Evolutionary conservation across 2,329 filamentous ascomycete species (phyloP), one percentile per base, ranked within the genome.

Genomic region (Diaporthe sp.): DNA sequence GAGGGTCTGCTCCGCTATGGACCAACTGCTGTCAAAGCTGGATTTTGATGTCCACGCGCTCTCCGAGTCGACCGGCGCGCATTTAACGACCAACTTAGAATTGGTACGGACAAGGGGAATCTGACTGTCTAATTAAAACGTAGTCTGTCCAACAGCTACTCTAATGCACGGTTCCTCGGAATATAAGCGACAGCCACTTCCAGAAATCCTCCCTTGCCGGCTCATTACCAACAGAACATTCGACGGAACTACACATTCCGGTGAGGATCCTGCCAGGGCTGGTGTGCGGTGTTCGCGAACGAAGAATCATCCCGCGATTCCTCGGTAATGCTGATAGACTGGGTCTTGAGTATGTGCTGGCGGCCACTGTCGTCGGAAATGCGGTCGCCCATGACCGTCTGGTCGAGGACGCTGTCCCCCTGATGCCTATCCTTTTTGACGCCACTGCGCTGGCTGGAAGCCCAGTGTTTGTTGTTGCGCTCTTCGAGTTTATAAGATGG

Each of bases 361-460:
- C 47, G 63, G 31, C 63, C 63, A 53, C 63, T 68, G 2, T 68
- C 63, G 1, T 68, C 63, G 31, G 63, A 68, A 39, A 8, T 25
- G 63, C 47, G 44, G 22, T 68, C 63, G 31, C 44, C 44, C 17
- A 68, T 20, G 22, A 53, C 44, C 7, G 63, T 74, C 1, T 28
- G 8, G n/a, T 74, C 51, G 25, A 74, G 28, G 28, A 74, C 8
- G 63, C 72, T 74, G 51, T 74, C 72, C 12, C 63, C 63, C 20
- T 74, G 72, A 5, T 25, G 5, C 8, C n/a, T 37, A 5, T n/a
- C 49, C 3, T 37, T 49, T 9, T n/a, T 74, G 51, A 12, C 53
- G 9, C 25, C 55, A 28, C 25, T 71, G 25, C 34, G 22, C 25
- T 60, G 39, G 39, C 37, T 42, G 61, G 72, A 74, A 9, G 12